Conservation (phyloP, 805 yeast species). For the Cyberlindnera nakhonratchasimensis region DNA sequence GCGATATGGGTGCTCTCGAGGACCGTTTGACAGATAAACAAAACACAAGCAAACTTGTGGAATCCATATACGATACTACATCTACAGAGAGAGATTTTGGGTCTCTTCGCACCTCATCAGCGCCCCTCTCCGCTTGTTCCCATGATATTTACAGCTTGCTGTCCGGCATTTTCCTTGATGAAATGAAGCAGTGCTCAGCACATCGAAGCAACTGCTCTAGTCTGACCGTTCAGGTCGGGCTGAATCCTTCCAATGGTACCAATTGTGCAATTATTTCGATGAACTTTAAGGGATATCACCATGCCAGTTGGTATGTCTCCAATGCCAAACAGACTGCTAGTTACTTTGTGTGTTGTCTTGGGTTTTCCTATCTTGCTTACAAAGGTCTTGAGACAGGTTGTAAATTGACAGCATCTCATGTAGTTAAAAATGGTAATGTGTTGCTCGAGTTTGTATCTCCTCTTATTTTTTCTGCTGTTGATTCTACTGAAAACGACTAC, state of each 20-base stretch:
- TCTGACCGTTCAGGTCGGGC: slow-evolving; percentile 9
- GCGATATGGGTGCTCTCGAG: background rate
- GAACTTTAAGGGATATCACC: slow-evolving; percentile 47
- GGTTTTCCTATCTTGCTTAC: slow-evolving; percentile 61
- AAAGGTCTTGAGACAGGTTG: slow-evolving; percentile 70
- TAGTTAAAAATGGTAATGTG: slow-evolving; percentile 53
- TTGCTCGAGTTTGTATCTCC: slow-evolving; percentile 45
- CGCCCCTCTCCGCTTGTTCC: background rate
- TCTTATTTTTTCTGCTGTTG: slow-evolving; percentile 28
- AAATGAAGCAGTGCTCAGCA: too few relatives aligned
- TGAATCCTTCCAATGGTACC: background rate
- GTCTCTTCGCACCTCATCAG: background rate
- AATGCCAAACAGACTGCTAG: slow-evolving; percentile 64
- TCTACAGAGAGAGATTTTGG: background rate
- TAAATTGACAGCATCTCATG: slow-evolving; percentile 52
- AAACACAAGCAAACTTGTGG: background rate
- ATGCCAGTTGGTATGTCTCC: slow-evolving; percentile 68
- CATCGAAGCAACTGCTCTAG: too few relatives aligned
- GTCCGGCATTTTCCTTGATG: background rate
- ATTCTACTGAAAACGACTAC: slow-evolving; percentile 11
- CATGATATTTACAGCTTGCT: background rate
- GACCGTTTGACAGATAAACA: slow-evolving; percentile 6
- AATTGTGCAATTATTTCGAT: slow-evolving; percentile 1
- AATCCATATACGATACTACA: slow-evolving; percentile 1
- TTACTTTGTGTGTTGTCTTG: slow-evolving; percentile 52